Conservation (phyloP, 2,329 filamentous ascomycete genomes). For the Claviceps lovelessii region DNA sequence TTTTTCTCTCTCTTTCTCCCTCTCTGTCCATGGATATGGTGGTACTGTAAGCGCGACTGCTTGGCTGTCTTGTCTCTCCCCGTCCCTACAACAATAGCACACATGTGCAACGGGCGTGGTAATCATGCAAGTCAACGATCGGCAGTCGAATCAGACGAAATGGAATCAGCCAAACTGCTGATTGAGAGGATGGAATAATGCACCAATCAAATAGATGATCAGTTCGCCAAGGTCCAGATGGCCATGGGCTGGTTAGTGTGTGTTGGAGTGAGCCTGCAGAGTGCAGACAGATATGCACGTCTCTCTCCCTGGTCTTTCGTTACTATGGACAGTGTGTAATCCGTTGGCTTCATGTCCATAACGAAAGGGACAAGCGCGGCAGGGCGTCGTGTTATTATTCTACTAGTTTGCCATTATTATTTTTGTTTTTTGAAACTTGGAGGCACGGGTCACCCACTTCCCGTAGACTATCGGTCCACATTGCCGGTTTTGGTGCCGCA, state of each 20-base stretch:
- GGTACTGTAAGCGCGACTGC: neutral
- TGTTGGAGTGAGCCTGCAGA: neutral
- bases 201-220: neutral
- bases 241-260: neutral
- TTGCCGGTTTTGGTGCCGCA: too few species aligned
- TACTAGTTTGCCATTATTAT: neutral
- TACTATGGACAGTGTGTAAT: neutral
- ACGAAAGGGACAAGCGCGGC: neutral
- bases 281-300: neutral
- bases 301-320: neutral
- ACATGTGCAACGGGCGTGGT: neutral
- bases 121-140: neutral
- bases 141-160: slow-evolving; percentile 8
- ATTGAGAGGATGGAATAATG: neutral
- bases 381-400: neutral
- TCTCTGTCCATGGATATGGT: neutral
- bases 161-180: neutral
- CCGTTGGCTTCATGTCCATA: neutral
- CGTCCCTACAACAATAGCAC: neutral
- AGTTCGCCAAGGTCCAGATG: neutral
- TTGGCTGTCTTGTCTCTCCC: neutral
- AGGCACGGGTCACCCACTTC: neutral
- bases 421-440: neutral
- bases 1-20: neutral
- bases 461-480: neutral